Percentiles rank a stretch among this genome's conserved stretches.
Evolutionary conservation across 495 filamentous ascomycete genomes (phyloP).

Genomic region (Aspergillus kassunensis): DNA sequence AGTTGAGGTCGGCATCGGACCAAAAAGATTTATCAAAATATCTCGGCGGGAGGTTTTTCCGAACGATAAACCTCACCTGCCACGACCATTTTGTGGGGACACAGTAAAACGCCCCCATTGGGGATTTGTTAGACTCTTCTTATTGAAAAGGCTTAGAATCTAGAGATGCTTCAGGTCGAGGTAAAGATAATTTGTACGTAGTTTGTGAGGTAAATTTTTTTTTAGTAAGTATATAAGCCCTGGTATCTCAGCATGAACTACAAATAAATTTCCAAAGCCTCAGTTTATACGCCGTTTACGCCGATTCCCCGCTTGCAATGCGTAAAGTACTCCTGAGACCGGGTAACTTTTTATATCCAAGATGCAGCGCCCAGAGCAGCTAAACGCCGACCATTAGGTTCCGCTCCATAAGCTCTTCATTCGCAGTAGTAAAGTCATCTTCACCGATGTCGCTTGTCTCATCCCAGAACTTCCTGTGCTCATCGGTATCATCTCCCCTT

Average conservation of each 20-base stretch:
- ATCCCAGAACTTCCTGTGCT: conserved; percentile 70
- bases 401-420: conserved; percentile 70
- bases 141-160: not conserved
- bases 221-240: not conserved
- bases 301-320: not conserved
- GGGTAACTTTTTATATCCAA: not conserved
- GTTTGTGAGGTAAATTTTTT: too few species aligned
- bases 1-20: conserved; percentile 7
- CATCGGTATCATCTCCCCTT: conserved; percentile 51
- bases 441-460: conserved; percentile 77
- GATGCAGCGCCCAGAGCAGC: not conserved
- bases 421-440: conserved; percentile 69
- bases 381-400: conserved; percentile 21
- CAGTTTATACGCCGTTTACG: not conserved
- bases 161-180: not conserved
- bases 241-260: conserved; percentile 1
- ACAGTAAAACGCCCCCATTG: too few species aligned
- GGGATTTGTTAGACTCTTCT: not conserved
- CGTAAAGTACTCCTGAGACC: not conserved
- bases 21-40: conserved; percentile 33
- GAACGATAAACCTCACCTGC: conserved; percentile 8
- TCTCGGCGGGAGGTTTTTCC: conserved; percentile 35
- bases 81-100: too few species aligned
- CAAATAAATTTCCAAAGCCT: not conserved
- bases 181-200: too few species aligned